Conservation (phyloP, 179 eudicot species). For the Actinidia chinensis region DNA sequence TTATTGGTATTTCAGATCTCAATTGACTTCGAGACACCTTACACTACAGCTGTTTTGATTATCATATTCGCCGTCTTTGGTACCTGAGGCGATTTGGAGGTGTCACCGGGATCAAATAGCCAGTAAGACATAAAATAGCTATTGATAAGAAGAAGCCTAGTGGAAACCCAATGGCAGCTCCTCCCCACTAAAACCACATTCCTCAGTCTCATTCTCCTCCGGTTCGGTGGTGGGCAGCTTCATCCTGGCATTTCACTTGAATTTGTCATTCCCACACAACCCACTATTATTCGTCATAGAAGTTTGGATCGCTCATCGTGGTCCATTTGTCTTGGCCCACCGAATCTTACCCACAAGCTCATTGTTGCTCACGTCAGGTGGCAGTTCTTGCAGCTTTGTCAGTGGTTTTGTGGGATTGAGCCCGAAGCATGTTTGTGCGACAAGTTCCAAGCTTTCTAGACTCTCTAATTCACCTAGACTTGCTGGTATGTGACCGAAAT, state of each 20-base stretch:
- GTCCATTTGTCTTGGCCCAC: constrained; percentile 48
- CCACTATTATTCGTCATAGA: constrained; percentile 54
- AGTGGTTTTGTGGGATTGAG: constrained; percentile 45
- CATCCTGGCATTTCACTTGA: constrained; percentile 35
- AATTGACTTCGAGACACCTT: background rate
- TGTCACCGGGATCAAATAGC: constrained; percentile 20
- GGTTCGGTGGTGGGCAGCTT: constrained; percentile 10
- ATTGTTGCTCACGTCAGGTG: constrained; percentile 51
- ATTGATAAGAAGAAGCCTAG: constrained; percentile 35
- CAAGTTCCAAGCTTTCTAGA: constrained; percentile 53
- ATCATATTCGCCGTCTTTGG: background rate
- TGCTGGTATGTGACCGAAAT: constrained; percentile 41
- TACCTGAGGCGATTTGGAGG: constrained; percentile 3
- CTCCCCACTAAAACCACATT: constrained; percentile 44
- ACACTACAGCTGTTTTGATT: background rate
- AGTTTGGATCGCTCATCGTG: constrained; percentile 38
- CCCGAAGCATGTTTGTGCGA: constrained; percentile 54
- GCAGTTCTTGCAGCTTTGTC: constrained; percentile 35
- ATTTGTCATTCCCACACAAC: constrained; percentile 58
- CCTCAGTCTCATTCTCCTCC: constrained; percentile 20
- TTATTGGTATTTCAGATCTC: background rate
- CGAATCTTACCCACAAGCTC: constrained; percentile 42
- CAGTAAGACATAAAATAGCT: constrained; percentile 20
- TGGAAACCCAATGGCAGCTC: constrained; percentile 42
- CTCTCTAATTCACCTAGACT: constrained; percentile 41